phyloP scores from a whole-genome alignment of 1,139 yeast genomes.

The Hanseniaspora gamundiae region DNA sequence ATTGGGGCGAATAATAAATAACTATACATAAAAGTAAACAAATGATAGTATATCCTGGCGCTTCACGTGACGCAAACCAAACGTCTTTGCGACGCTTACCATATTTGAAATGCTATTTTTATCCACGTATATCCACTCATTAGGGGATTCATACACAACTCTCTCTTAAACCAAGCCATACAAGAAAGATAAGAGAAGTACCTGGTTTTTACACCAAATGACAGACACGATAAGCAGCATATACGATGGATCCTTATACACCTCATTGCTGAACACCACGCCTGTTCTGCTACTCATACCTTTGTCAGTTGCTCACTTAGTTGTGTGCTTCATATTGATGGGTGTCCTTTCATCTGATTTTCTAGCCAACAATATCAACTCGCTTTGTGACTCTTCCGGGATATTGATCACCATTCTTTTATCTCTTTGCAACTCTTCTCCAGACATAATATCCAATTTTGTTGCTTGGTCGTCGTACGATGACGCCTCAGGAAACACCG shows the following conservation, averaged over 20 bases:
- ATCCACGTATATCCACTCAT: too few species aligned
- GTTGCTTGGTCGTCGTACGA: slow-evolving; percentile 32
- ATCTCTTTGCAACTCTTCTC: slow-evolving; percentile 88
- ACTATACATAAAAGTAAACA: too few species aligned
- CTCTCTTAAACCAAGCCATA: neutral
- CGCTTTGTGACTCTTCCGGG: slow-evolving; percentile 11
- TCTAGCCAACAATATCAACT: slow-evolving; percentile 18
- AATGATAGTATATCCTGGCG: too few species aligned
- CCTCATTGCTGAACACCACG: neutral
- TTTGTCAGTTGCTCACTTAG: slow-evolving; percentile 6
- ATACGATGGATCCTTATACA: neutral
- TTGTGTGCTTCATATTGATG: slow-evolving; percentile 17
- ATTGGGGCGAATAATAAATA: too few species aligned
- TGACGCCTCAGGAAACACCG: slow-evolving; percentile 48
- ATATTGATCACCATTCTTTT: slow-evolving; percentile 31
- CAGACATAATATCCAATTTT: slow-evolving; percentile 74
- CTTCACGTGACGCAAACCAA: too few species aligned
- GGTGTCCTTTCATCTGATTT: slow-evolving; percentile 23
- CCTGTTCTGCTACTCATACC: neutral
- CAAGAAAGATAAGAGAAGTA: too few species aligned
- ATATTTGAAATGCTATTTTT: too few species aligned
- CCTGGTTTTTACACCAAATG: too few species aligned
- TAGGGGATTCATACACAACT: too few species aligned
- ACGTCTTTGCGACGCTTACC: too few species aligned
- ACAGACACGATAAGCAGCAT: neutral